Percentiles rank a stretch among this genome's conserved stretches.
These are phyloP conservation scores for Mucor circinelloides DNA, from an alignment of 371 early-diverging fungal genomes.

Conservation along the genomic window DNA sequence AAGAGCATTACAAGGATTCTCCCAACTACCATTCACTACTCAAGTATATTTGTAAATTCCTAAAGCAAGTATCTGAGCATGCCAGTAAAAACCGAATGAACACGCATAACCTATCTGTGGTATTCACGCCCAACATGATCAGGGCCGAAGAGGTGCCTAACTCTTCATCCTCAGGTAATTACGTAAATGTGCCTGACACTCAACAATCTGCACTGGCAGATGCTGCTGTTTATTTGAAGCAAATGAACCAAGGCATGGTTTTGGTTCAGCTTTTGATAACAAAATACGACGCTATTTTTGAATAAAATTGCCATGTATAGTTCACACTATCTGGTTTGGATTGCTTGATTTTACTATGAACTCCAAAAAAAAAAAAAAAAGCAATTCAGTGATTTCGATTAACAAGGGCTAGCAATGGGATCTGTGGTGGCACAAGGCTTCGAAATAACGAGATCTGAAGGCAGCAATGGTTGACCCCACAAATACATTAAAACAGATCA, in stretches of 20 bases:
- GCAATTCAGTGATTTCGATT: no score
- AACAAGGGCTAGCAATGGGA: no score
- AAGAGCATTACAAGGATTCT: slow-evolving; percentile 18
- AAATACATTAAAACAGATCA: no score
- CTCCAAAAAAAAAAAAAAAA: no score
- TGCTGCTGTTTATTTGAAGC: slow-evolving; percentile 31
- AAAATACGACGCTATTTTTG: slow-evolving; percentile 15
- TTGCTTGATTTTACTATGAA: no score
- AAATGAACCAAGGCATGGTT: slow-evolving; percentile 38
- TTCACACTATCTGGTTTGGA: no score
- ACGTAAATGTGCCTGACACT: slow-evolving; percentile 21
- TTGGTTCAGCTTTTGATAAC: slow-evolving; percentile 28
- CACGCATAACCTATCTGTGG: slow-evolving; percentile 80
- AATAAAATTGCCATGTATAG: not conserved
- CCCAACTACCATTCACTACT: slow-evolving; percentile 48
- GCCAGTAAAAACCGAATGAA: slow-evolving; percentile 78
- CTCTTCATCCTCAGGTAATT: not conserved
- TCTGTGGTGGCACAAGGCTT: no score
- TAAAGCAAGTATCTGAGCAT: slow-evolving; percentile 63
- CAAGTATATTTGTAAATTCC: slow-evolving; percentile 64
- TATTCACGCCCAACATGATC: slow-evolving; percentile 88
- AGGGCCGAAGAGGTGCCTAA: slow-evolving; percentile 55
- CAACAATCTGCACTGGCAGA: slow-evolving; percentile 28
- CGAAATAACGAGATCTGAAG: no score
- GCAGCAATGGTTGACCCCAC: no score